Percentiles rank a stretch among this genome's conserved stretches.
These are phyloP conservation scores for Mycena venus DNA, from an alignment of 768 basidiomycete species.

Conservation along the genomic window DNA sequence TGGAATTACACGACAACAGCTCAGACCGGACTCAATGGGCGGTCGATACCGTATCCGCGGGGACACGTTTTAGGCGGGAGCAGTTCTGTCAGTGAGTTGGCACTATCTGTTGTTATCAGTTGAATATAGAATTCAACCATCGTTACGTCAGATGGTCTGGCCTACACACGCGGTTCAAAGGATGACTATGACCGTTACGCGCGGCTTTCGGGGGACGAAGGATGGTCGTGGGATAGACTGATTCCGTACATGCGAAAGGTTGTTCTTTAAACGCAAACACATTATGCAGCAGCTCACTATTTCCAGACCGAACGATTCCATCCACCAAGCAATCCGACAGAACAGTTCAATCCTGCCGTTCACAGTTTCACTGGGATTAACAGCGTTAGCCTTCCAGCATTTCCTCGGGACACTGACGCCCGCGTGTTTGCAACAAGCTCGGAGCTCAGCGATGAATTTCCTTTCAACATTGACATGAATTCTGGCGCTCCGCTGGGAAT, in stretches of 20 bases:
- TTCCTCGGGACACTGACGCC: conserved; percentile 27
- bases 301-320: conserved; percentile 33
- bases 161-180: conserved; percentile 40
- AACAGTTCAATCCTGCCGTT: conserved; percentile 41
- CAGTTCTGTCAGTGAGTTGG: conserved; percentile 24
- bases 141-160: conserved; percentile 37
- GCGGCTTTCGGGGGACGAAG: conserved; percentile 37
- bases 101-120: neutral
- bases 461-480: conserved; percentile 51
- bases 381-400: conserved; percentile 38
- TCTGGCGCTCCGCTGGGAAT: conserved; percentile 40
- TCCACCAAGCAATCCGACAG: conserved; percentile 36
- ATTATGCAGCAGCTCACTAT: neutral
- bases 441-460: conserved; percentile 41
- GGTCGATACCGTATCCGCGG: conserved; percentile 16
- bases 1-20: conserved; percentile 29
- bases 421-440: conserved; percentile 39
- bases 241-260: conserved; percentile 41
- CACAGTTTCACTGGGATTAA: conserved; percentile 42
- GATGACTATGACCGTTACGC: conserved; percentile 44
- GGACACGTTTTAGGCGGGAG: conserved; percentile 28
- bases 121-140: neutral
- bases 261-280: neutral
- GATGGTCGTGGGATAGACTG: conserved; percentile 47
- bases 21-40: conserved; percentile 5